Conservation (phyloP, 2,329 filamentous ascomycete species). For the Claviceps quebecensis region DNA sequence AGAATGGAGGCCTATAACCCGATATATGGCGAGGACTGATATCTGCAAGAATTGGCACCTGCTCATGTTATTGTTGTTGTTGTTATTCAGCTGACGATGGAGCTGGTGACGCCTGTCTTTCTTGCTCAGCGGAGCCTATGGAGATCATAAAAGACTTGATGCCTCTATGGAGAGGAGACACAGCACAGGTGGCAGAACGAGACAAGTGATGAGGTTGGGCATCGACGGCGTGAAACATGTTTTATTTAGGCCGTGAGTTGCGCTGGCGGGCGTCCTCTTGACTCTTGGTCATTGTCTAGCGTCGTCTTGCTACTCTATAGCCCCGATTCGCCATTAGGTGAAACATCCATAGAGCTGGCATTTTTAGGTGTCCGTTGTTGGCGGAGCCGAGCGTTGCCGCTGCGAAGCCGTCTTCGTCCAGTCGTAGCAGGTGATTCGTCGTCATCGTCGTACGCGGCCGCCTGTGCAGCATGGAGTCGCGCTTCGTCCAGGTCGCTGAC, state of each 20-base stretch:
- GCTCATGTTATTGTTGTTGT: not conserved
- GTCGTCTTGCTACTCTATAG: slow-evolving; percentile 21
- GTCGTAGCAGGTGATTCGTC: slow-evolving; percentile 35
- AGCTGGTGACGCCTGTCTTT: not conserved
- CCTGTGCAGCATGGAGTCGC: slow-evolving; percentile 36
- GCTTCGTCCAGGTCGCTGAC: slow-evolving; percentile 75
- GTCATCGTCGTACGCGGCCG: slow-evolving; percentile 45
- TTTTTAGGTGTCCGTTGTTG: slow-evolving; percentile 33
- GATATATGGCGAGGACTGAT: not conserved
- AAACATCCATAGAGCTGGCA: slow-evolving; percentile 42
- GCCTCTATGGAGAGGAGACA: not conserved
- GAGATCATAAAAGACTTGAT: not conserved
- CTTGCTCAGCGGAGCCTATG: not conserved
- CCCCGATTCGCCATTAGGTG: slow-evolving; percentile 44
- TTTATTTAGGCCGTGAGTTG: not conserved
- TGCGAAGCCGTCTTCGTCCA: slow-evolving; percentile 25
- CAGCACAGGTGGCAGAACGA: not conserved
- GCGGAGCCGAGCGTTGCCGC: slow-evolving; percentile 27
- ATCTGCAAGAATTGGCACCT: not conserved
- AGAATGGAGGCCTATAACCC: not conserved
- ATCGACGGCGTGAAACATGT: not conserved
- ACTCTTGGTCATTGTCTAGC: not conserved
- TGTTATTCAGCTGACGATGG: not conserved
- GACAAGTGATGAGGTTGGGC: not conserved
- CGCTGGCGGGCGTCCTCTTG: not conserved